Percentiles rank a stretch among this genome's conserved stretches.
These are phyloP conservation scores for Yarrowia phangngaensis DNA, from an alignment of 805 yeast species.

Conservation along the genomic window DNA sequence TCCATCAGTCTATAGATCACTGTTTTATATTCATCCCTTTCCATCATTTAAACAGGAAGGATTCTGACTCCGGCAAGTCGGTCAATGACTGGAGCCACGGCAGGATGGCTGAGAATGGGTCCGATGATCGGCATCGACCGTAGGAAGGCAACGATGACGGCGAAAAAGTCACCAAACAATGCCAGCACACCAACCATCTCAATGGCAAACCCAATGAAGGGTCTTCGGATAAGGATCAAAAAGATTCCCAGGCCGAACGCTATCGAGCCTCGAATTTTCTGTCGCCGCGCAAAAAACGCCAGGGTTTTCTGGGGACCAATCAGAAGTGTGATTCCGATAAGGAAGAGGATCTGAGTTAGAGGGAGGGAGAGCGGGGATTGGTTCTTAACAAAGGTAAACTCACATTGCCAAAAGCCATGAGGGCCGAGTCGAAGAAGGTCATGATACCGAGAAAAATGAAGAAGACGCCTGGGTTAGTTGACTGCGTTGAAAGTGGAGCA, in stretches of 20 bases:
- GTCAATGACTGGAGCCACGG: conserved; percentile 70
- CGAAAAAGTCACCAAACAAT: conserved; percentile 89
- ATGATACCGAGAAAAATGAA: conserved; percentile 78
- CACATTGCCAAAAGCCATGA: conserved; percentile 82
- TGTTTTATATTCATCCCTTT: no score
- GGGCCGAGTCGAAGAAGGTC: conserved; percentile 82
- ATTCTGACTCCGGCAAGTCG: conserved; percentile 63
- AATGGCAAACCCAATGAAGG: conserved; percentile 78
- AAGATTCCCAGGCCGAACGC: conserved; percentile 74
- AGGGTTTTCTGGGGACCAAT: conserved; percentile 84
- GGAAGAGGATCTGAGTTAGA: conserved; percentile 48
- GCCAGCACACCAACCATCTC: conserved; percentile 89
- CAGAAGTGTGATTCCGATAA: conserved; percentile 77
- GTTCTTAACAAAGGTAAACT: not conserved
- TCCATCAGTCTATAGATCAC: no score
- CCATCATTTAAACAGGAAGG: conserved; percentile 56
- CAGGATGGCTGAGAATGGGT: conserved; percentile 74
- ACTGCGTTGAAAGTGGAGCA: no score
- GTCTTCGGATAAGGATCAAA: conserved; percentile 66
- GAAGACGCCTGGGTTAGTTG: conserved; percentile 47
- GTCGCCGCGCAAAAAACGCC: conserved; percentile 79
- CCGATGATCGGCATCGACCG: conserved; percentile 87
- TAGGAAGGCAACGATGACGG: conserved; percentile 79
- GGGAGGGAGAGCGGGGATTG: conserved; percentile 15
- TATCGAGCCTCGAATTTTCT: conserved; percentile 79